Percentiles rank a stretch among this genome's conserved stretches.
These are phyloP conservation scores for Podospora appendiculata DNA, from an alignment of 495 filamentous ascomycete genomes.

Conservation along the genomic window DNA sequence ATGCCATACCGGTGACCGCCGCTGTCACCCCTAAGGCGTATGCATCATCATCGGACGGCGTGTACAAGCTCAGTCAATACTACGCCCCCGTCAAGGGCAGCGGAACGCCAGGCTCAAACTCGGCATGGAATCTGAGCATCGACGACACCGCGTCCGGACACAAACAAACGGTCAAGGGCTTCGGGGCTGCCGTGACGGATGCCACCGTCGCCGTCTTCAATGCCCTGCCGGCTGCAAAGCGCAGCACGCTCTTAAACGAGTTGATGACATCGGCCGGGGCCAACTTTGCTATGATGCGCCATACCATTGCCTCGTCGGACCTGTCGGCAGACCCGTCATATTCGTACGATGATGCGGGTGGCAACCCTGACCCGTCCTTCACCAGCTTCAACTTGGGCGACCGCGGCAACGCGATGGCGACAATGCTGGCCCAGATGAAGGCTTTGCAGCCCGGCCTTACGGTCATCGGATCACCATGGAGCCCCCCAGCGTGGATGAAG, in stretches of 20 bases:
- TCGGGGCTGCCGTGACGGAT: constrained; percentile 50
- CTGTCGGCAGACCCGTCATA: constrained; percentile 41
- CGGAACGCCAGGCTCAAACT: constrained; percentile 31
- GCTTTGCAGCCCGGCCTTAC: constrained; percentile 24
- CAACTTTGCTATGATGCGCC: constrained; percentile 43
- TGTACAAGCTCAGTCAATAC: constrained; percentile 34
- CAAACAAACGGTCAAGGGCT: constrained; percentile 45
- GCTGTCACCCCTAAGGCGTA: constrained; percentile 21
- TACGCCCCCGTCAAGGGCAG: constrained; percentile 34
- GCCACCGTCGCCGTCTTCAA: constrained; percentile 47
- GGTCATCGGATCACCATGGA: constrained; percentile 47
- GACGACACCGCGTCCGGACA: constrained; percentile 40
- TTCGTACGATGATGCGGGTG: constrained; percentile 44
- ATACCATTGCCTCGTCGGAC: constrained; percentile 49
- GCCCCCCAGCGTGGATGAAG: constrained; percentile 53
- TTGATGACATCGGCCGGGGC: constrained; percentile 41
- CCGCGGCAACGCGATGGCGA: constrained; percentile 45
- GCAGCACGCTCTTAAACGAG: constrained; percentile 36
- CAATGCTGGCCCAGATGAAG: constrained; percentile 35
- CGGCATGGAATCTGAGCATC: constrained; percentile 41
- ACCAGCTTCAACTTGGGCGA: constrained; percentile 39
- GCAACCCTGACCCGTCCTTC: constrained; percentile 31
- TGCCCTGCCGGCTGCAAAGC: constrained; percentile 28
- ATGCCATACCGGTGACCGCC: constrained; percentile 11
- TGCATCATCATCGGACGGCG: constrained; percentile 38